A percentile compares a stretch with the other conserved stretches of the same genome.
Conservation (phyloP, 371 early-diverging fungal genomes). For the Entomophthora muscae region DNA sequence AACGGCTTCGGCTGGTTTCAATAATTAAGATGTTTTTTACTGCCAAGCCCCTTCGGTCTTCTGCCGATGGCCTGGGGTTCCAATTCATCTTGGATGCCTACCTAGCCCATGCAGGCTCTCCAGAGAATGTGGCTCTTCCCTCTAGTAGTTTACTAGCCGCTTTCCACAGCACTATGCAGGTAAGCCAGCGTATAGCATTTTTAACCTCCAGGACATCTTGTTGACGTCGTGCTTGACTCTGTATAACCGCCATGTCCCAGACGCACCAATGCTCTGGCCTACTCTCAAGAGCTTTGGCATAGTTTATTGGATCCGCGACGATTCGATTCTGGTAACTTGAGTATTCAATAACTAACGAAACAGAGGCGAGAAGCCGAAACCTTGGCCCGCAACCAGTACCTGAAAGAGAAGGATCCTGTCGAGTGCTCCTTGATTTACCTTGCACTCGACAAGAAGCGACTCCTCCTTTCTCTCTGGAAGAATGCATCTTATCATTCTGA, state of each 20-base stretch:
- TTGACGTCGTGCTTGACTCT: not conserved
- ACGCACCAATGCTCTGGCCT: not conserved
- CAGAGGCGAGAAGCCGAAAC: slow-evolving; percentile 9
- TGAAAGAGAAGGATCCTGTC: slow-evolving; percentile 60
- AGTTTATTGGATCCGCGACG: not conserved
- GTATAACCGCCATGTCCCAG: not conserved
- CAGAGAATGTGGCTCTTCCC: not conserved
- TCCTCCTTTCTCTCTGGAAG: slow-evolving; percentile 81
- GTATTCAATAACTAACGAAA: not conserved
- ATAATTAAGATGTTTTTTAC: not conserved
- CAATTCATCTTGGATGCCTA: not conserved
- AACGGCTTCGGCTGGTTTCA: not conserved
- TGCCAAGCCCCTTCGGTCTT: not conserved
- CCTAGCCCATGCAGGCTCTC: not conserved
- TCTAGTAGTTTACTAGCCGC: not conserved
- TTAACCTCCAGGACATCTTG: not conserved
- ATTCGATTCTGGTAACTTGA: not conserved
- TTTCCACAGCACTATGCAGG: not conserved
- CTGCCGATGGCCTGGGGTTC: not conserved
- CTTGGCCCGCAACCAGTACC: slow-evolving; percentile 77
- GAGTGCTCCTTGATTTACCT: slow-evolving; percentile 72
- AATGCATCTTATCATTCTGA: slow-evolving; percentile 67
- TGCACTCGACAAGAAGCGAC: slow-evolving; percentile 64
- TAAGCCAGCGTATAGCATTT: not conserved
- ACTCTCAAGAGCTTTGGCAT: not conserved